phyloP scores from a whole-genome alignment of 768 basidiomycete genomes.

The Suillus fuscotomentosus region DNA sequence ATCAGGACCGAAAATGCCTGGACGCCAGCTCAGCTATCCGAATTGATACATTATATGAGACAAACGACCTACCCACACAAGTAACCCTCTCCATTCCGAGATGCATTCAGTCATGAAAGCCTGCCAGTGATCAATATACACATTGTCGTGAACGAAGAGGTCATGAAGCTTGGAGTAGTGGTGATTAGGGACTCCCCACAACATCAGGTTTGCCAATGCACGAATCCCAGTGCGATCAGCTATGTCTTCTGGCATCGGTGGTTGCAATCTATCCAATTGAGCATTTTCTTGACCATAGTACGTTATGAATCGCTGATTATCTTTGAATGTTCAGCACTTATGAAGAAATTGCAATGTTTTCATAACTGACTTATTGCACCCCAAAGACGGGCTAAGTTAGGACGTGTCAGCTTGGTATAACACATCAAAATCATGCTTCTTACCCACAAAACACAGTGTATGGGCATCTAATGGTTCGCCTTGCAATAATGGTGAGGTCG shows the following conservation, averaged over 20 bases:
- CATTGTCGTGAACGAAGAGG: slow-evolving; percentile 48
- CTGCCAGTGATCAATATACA: slow-evolving; percentile 48
- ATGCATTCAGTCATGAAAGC: slow-evolving; percentile 39
- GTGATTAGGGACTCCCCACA: slow-evolving; percentile 39
- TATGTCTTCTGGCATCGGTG: slow-evolving; percentile 40
- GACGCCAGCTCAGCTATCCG: background rate
- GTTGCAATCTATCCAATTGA: slow-evolving; percentile 46
- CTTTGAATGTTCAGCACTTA: slow-evolving; percentile 25
- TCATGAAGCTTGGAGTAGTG: slow-evolving; percentile 40
- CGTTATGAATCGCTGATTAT: slow-evolving; percentile 44
- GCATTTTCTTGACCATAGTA: slow-evolving; percentile 51
- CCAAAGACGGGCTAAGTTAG: slow-evolving; percentile 40
- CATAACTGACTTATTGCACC: slow-evolving; percentile 37
- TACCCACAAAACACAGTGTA: slow-evolving; percentile 37
- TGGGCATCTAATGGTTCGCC: slow-evolving; percentile 36
- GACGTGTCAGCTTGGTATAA: background rate
- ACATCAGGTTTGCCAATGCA: slow-evolving; percentile 32
- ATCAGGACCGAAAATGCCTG: slow-evolving; percentile 14
- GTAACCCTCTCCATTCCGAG: slow-evolving; percentile 43
- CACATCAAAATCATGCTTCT: slow-evolving; percentile 7
- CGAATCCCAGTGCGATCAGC: slow-evolving; percentile 31
- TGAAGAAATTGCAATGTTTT: background rate
- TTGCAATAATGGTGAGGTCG: slow-evolving; percentile 7
- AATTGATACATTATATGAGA: background rate
- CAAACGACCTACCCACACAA: slow-evolving; percentile 30